Evolutionary conservation across 345 rosid species (phyloP), one percentile per base, ranked within the genome.

Genomic region (Cochlearia excelsa): DNA sequence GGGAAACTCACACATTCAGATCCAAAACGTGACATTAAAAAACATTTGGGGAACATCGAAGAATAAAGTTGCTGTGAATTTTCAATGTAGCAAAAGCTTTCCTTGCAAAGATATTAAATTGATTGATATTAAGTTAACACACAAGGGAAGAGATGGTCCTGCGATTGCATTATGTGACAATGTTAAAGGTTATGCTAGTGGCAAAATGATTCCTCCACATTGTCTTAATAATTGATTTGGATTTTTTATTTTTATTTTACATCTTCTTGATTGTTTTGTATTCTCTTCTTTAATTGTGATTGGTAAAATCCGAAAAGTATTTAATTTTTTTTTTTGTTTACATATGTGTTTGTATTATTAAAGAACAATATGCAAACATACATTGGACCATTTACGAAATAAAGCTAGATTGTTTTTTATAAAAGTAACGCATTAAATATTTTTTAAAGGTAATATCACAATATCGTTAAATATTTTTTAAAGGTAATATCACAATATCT

Each of bases 31-130:
- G n/a, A 70, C 6, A 4, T 55, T 61, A 29, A 62, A 44, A n/a
- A 66, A 74, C 58, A 62, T 74, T 0, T 26, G 76, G 73, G 78
- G 74, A 9, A 66, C 71, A 1, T 70, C 71, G 11, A 47, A 0
- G 11, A 10, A 37, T 26, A 49, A 63, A 45, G 57, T 58, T 6
- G 81, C 81, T 7, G 57, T 69, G 35, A 33, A 33, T 2, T 5
- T 33, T 33, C 4, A 33, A 33, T 33, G 35, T 33, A 33, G 23
- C 23, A 16, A 16, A 16, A 16, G 23, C 23, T 16, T 16, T 16
- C 23, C 23, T 16, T 16, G 23, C 35, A 33, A 33, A 33, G 35
- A 33, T 33, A 5, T 33, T 33, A 3, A 33, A 5, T 33, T 33
- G 5, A 33, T 33, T 33, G 35, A 33, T 5, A 33, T 33, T 5